Base-by-base conservation (phyloP, 345 rosid genomes). In the Capsella bursapastoris region DNA sequence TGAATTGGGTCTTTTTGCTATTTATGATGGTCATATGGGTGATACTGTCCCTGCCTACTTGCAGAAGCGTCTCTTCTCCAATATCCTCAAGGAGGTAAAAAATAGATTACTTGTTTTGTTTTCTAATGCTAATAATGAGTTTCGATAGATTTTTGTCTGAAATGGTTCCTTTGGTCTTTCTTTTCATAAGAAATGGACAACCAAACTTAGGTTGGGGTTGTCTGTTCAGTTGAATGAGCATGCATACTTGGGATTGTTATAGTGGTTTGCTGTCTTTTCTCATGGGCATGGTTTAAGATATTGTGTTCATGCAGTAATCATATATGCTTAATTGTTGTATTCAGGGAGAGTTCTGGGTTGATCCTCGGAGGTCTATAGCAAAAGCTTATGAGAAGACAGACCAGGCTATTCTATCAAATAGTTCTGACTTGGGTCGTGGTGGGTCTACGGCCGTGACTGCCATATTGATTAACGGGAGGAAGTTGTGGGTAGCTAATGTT, bases 371-470 rank as follows among this genome's bases (percentile, higher is more conserved):
- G 74, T 84, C 96, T 40, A 90, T 90, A 66, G 71, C 78, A 25
- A 90, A 86, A 82, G 91, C 93, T 58, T 90, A 88, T 64, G 93
- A 86, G 80, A 86, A 78, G 73, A 90, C 96, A 10, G 96, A 90
- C 82, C 90, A 86, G 55, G 86, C 88, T 13, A 88, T 90, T 79
- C 84, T 90, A 32, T 88, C 93, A 5, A 81, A 81, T 16, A 83
- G 84, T 76, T 78, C 93, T 62, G 88, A 85, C 72, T 69, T 90
- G 82, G 91, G 93, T 31, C 83, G 88, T 41, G 96, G 96, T 32
- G 96, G 96, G 0, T 90, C 96, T 3, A 90, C 96, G 16, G 96
- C 96, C 6, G 96, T 86, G 71, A 90, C 96, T 15, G 96, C 91
- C n/a, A 83, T 90, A 59, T 62, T 88, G 81, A 82, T 86, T 40